Evolutionary conservation across 2,329 filamentous ascomycete species (phyloP), one percentile per base, ranked within the genome.

Genomic region (Penicillium frequentans): DNA sequence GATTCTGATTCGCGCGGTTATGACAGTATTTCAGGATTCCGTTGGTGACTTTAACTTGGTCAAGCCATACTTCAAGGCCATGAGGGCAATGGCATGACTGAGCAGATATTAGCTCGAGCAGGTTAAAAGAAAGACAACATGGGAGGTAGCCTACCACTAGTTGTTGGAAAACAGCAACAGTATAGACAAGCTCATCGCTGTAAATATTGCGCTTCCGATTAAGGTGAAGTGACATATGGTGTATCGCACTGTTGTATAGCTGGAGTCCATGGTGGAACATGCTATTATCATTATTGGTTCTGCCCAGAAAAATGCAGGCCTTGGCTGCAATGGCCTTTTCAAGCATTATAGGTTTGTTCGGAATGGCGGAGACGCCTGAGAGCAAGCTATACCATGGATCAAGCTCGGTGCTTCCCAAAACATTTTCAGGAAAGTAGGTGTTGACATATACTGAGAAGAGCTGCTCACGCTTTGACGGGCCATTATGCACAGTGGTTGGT

Each of bases 211-310:
- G 26, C 49, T 44, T 42, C 24, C 47, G 47, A 2, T 39, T 52
- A 29, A 58, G 31, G 10, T 50, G 43, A 23, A 47, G 37, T n/a
- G 56, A 58, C 42, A 58, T 48, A 19, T 49, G 49, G 13, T 42
- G 49, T 48, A 58, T 58, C 4, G 56, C 56, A 45, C 42, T 42
- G 35, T 58, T 58, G 49, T 55, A 58, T 49, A 58, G 52, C 31
- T 52, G 56, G 31, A 58, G 52, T 26, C 56, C 56, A 37, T 58
- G 42, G 21, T 44, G 35, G 19, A 55, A 54, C 24, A 47, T 31
- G 26, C 19, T 24, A 13, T 52, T 39, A 45, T 56, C 54, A 16
- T 49, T 3, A 16, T 44, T 56, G 13, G 9, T 8, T 35, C 35
- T 56, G 31, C 54, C 49, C 16, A 52, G 8, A 31, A 44, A 56